phyloP scores from a whole-genome alignment of 2,329 filamentous ascomycete genomes.

The Periconia digitata region DNA sequence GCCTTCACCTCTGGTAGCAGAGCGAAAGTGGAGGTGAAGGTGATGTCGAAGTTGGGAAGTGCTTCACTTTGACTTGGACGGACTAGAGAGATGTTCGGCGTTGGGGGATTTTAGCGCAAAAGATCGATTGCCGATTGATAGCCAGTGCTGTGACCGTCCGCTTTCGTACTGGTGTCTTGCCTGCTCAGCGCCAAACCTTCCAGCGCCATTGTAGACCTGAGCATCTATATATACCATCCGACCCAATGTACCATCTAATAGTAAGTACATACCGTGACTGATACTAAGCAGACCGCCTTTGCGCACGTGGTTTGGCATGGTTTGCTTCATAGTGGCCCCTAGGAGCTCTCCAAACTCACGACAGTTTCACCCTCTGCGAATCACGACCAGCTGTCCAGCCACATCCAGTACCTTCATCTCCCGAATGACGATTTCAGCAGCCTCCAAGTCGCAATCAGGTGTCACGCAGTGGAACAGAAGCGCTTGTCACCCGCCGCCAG shows the following conservation, averaged over 20 bases:
- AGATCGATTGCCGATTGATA: slow-evolving; percentile 5
- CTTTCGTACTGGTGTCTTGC: not conserved
- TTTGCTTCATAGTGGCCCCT: not conserved
- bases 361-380: slow-evolving; percentile 19
- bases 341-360: slow-evolving; percentile 8
- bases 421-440: not conserved
- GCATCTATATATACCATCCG: slow-evolving; percentile 1
- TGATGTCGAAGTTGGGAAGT: not conserved
- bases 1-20: slow-evolving; percentile 15
- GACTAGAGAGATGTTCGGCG: slow-evolving; percentile 18
- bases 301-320: slow-evolving; percentile 5
- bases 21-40: slow-evolving; percentile 8
- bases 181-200: not conserved
- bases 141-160: not conserved
- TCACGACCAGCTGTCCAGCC: slow-evolving; percentile 8
- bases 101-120: slow-evolving; percentile 20
- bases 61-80: slow-evolving; percentile 15
- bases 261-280: too few species aligned
- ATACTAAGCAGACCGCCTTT: slow-evolving; percentile 13
- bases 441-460: not conserved
- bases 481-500: not conserved
- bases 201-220: not conserved
- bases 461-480: not conserved
- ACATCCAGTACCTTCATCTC: slow-evolving; percentile 4
- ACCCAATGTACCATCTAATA: too few species aligned